These are phyloP conservation scores for Oehlia diaphana DNA, from an alignment of 192 early-diverging fungal genomes.

Conservation along the genomic window DNA sequence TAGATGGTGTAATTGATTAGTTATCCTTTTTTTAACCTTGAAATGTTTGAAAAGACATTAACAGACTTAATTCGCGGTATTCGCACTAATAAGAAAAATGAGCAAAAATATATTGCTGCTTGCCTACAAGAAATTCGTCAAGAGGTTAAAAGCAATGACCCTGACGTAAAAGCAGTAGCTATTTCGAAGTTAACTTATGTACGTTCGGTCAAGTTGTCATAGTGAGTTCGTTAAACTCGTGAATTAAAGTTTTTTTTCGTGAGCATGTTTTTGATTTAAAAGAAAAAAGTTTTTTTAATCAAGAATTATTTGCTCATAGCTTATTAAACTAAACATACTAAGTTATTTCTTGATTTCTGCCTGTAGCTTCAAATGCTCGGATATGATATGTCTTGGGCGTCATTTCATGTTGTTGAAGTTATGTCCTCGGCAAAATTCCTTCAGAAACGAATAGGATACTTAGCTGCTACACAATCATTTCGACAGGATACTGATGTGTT, in stretches of 20 bases:
- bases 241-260: background rate
- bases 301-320: background rate
- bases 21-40: background rate
- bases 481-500: constrained; percentile 91
- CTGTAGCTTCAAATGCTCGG: constrained; percentile 92
- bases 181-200: constrained; percentile 86
- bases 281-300: background rate
- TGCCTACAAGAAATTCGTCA: constrained; percentile 88
- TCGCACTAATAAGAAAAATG: constrained; percentile 84
- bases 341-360: background rate
- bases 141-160: constrained; percentile 84
- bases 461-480: constrained; percentile 89
- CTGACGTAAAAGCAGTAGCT: constrained; percentile 82
- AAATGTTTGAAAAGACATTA: constrained; percentile 79
- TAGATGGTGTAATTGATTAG: background rate
- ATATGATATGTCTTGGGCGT: constrained; percentile 96
- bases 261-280: background rate
- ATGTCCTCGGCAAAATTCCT: constrained; percentile 88
- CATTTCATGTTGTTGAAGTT: constrained; percentile 94
- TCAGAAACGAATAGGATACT: constrained; percentile 90
- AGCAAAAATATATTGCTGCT: constrained; percentile 81
- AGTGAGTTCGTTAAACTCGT: background rate
- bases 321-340: too few relatives aligned
- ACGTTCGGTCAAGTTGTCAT: constrained; percentile 23
- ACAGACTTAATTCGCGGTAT: constrained; percentile 95